Base-by-base conservation (phyloP, 371 early-diverging fungal species). In the Saksenaea vasiformis region DNA sequence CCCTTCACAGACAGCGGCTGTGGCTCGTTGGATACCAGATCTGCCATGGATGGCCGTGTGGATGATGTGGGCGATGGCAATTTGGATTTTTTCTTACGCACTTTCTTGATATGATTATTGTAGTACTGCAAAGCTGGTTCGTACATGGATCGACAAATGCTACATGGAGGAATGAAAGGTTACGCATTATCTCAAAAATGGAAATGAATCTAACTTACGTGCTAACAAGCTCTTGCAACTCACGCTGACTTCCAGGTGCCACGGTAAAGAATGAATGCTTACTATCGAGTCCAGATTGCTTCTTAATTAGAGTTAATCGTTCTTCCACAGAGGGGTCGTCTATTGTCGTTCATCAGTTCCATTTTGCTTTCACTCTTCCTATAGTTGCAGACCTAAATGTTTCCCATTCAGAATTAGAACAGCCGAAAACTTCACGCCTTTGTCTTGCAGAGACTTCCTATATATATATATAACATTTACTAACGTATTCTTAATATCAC, bases 101-200 rank as follows among this genome's bases (percentile, higher is more conserved):
- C 65, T 7, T 87, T 77, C 59, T 93, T 93, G 15, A 87, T 82
- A 37, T 84, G 85, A 36, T 93, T 91, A 37, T 85, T 87, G 72
- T 92, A 95, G 62, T 90, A 92, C 41, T 77, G 78, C 60, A 87
- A 65, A 0, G 91, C 85, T 24, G 86, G 72, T 54, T 93, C 93
- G 55, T 86, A 85, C 14, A 92, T 69, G 2, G 85, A 78, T 69
- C 82, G 75, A 66, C 90, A 91, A 7, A 92, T 64, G n/a, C 91
- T 80, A 62, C 9, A 51, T 17, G 3, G 9, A 26, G 9, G 2
- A 26, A 31, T 19, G 43, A 17, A 17, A n/a, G 36, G 1, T 11
- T 37, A 55, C 19, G 17, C 41, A 22, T 17, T 36, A 27, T 35
- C 35, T 13, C 26, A 17, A 1, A 19, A 17, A 31, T n/a, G n/a